Percentiles rank a stretch among this genome's conserved stretches.
Conservation (phyloP, 352 stramenopile species). For the Blastocystis sp. region DNA sequence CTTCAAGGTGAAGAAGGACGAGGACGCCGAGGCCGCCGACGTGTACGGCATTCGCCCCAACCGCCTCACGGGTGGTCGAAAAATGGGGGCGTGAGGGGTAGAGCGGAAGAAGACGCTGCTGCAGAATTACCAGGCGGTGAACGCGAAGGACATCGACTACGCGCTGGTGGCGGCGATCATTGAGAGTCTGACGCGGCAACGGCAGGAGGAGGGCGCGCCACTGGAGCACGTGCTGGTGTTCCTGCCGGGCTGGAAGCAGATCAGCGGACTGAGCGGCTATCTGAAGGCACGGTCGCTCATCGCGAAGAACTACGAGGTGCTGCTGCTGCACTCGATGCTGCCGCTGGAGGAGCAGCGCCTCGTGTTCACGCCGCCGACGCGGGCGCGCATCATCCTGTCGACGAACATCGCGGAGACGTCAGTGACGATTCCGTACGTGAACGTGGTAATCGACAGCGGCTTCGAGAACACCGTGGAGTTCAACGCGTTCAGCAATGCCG, state of each 20-base stretch:
- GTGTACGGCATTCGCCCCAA: background rate
- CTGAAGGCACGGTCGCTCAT: slow-evolving; percentile 72
- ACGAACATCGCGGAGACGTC: slow-evolving; percentile 95
- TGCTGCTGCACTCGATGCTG: slow-evolving; percentile 76
- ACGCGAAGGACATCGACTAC: background rate
- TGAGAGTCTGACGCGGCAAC: background rate
- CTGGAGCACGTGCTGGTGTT: slow-evolving; percentile 74
- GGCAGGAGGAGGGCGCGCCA: background rate
- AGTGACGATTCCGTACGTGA: slow-evolving; percentile 95
- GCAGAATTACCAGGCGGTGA: background rate
- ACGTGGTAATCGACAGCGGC: slow-evolving; percentile 92
- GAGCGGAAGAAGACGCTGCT: background rate
- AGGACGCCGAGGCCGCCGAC: background rate
- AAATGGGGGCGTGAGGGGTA: background rate
- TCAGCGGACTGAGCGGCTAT: slow-evolving; percentile 73
- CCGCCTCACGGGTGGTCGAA: background rate
- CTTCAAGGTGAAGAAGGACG: background rate
- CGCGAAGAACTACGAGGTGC: slow-evolving; percentile 72
- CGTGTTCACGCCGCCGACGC: slow-evolving; percentile 73
- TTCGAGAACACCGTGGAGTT: slow-evolving; percentile 83
- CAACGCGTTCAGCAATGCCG: slow-evolving; percentile 81
- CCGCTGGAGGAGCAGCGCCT: slow-evolving; percentile 74
- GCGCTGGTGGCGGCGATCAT: background rate
- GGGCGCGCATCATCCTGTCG: slow-evolving; percentile 80
- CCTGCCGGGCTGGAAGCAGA: slow-evolving; percentile 76